A percentile compares a stretch with the other conserved stretches of the same genome.
phyloP scores from a whole-genome alignment of 108 stramenopile species.

The Skeletonema marinoi region DNA sequence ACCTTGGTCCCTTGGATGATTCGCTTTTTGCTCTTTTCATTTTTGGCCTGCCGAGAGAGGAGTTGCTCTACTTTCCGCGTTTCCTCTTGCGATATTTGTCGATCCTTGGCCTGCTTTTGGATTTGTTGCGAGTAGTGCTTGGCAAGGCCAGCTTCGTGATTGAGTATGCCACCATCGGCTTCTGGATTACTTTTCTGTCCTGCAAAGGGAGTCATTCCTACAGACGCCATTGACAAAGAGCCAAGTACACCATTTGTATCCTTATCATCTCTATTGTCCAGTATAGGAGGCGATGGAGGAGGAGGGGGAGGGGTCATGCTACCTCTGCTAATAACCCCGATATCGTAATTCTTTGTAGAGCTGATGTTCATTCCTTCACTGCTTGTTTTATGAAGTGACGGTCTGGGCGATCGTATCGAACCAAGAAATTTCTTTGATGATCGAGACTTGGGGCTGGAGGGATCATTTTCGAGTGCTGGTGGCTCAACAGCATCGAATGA shows the following conservation, averaged over 20 bases:
- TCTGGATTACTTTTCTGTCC: not conserved
- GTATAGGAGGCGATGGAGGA: not conserved
- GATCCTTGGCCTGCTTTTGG: slow-evolving; percentile 39
- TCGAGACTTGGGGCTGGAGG: slow-evolving; percentile 4
- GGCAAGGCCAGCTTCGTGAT: slow-evolving; percentile 36
- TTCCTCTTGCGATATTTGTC: slow-evolving; percentile 43
- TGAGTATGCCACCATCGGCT: not conserved
- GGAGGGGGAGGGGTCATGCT: not conserved
- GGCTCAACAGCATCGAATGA: not conserved
- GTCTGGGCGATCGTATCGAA: slow-evolving; percentile 11
- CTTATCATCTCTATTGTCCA: not conserved
- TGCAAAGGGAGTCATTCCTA: not conserved
- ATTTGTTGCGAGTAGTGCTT: slow-evolving; percentile 51
- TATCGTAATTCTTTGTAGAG: not conserved
- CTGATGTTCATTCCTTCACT: not conserved
- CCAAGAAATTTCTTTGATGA: slow-evolving; percentile 23
- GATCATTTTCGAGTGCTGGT: not conserved
- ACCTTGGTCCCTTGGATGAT: slow-evolving; percentile 68
- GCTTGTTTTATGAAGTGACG: slow-evolving; percentile 16
- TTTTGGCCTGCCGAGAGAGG: slow-evolving; percentile 12
- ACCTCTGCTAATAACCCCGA: no score
- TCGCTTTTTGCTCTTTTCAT: slow-evolving; percentile 55
- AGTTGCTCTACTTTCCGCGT: slow-evolving; percentile 26
- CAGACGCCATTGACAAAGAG: not conserved
- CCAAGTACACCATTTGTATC: not conserved